These are phyloP conservation scores for Musa acuminata DNA, from an alignment of 176 grass and related monocot genomes.

Conservation along the genomic window DNA sequence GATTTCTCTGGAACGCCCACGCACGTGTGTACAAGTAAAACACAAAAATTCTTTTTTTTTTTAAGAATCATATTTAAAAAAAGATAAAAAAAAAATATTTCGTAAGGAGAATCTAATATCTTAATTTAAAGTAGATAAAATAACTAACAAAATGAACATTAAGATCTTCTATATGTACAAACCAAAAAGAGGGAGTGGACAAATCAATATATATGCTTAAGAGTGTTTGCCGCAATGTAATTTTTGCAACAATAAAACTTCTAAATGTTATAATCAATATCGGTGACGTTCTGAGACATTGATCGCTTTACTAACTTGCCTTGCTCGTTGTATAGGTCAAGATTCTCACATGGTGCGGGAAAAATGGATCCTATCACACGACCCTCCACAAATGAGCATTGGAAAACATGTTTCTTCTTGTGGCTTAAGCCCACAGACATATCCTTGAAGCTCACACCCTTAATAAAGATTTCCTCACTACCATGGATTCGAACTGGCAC, in stretches of 20 bases:
- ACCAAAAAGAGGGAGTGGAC: not conserved
- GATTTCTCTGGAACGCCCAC: too few relatives aligned
- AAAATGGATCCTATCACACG: slow-evolving; percentile 10
- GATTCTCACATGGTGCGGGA: slow-evolving; percentile 19
- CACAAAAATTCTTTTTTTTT: too few relatives aligned
- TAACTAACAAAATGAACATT: not conserved
- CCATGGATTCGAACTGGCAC: slow-evolving; percentile 3
- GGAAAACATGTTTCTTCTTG: slow-evolving; percentile 11
- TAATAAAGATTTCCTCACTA: not conserved
- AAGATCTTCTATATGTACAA: not conserved
- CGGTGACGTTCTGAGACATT: not conserved
- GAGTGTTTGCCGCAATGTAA: not conserved
- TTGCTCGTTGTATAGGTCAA: slow-evolving; percentile 11
- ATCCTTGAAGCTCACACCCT: slow-evolving; percentile 1
- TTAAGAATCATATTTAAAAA: too few relatives aligned
- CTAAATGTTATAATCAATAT: slow-evolving; percentile 1
- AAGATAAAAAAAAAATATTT: too few relatives aligned
- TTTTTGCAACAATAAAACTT: not conserved
- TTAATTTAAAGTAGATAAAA: not conserved
- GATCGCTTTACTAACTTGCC: slow-evolving; percentile 4
- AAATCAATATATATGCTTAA: not conserved
- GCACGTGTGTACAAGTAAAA: too few relatives aligned
- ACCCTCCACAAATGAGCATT: slow-evolving; percentile 8
- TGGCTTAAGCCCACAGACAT: slow-evolving; percentile 2
- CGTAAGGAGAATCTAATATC: too few relatives aligned